Conservation (phyloP, 192 early-diverging fungal species). For the Backusella macrospora region DNA sequence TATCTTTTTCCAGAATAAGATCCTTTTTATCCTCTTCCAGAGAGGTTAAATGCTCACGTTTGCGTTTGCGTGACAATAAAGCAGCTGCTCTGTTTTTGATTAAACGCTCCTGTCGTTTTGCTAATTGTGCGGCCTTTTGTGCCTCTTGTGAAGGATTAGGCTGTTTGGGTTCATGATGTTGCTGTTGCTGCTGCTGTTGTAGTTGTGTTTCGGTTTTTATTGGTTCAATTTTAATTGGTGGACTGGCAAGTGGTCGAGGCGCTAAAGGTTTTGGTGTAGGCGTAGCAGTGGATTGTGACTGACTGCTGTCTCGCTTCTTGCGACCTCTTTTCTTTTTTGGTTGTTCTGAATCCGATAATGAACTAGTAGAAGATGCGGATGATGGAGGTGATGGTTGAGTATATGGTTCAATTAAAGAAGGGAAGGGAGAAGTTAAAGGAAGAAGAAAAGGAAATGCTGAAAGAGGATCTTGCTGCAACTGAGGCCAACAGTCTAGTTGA, state of each 20-base stretch:
- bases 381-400: background rate
- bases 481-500: background rate
- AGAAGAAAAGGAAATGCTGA: background rate
- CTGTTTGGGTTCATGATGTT: constrained; percentile 15
- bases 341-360: constrained; percentile 30
- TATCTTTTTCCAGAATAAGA: constrained; percentile 60
- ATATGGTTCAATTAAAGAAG: background rate
- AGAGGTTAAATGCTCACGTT: constrained; percentile 81
- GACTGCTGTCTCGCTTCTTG: constrained; percentile 28
- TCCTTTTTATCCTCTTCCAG: constrained; percentile 64
- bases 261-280: constrained; percentile 40
- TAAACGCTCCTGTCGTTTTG: constrained; percentile 84
- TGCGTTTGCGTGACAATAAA: constrained; percentile 83
- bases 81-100: constrained; percentile 94
- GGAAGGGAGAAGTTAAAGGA: background rate
- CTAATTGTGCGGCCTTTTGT: constrained; percentile 49
- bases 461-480: constrained; percentile 9
- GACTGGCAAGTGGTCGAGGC: constrained; percentile 36
- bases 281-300: constrained; percentile 18
- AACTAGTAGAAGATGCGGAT: constrained; percentile 12
- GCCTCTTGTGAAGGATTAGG: constrained; percentile 17
- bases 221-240: constrained; percentile 20
- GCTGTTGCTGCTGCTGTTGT: background rate
- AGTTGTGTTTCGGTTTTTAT: constrained; percentile 6
- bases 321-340: constrained; percentile 38